These are phyloP conservation scores for Sclerotinia trifoliorum DNA, from an alignment of 2,329 filamentous ascomycete species.

Conservation along the genomic window DNA sequence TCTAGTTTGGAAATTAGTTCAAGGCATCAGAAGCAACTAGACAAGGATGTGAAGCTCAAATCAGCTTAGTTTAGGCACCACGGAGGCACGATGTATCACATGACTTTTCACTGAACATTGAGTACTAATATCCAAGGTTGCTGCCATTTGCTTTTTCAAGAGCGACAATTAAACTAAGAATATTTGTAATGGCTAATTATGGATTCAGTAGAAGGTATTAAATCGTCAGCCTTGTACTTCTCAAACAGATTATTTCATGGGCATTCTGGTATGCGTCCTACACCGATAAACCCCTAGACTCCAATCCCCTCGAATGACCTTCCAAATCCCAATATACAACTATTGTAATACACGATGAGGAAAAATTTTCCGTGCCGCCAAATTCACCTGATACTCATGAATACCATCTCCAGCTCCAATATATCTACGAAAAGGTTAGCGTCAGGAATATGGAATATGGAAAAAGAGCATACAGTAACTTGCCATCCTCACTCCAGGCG, in stretches of 20 bases:
- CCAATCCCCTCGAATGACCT: not conserved
- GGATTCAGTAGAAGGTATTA: not conserved
- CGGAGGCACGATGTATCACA: not conserved
- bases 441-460: not conserved
- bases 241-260: not conserved
- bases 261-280: not conserved
- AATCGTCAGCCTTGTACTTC: not conserved
- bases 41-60: constrained; percentile 7
- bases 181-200: not conserved
- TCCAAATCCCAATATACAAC: constrained; percentile 21
- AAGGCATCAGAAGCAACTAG: constrained; percentile 1
- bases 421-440: constrained; percentile 46
- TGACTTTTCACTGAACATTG: not conserved
- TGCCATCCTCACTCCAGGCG: constrained; percentile 61
- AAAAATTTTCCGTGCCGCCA: constrained; percentile 58
- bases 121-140: too few relatives aligned
- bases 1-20: not conserved
- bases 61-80: constrained; percentile 10
- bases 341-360: constrained; percentile 55
- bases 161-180: not conserved
- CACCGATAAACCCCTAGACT: not conserved
- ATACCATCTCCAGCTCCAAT: constrained; percentile 70
- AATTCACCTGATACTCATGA: constrained; percentile 69
- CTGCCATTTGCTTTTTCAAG: not conserved
- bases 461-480: constrained; percentile 51